phyloP scores from a whole-genome alignment of 1,284 basidiomycete genomes.

The Pyrrhoderma lamaoense region DNA sequence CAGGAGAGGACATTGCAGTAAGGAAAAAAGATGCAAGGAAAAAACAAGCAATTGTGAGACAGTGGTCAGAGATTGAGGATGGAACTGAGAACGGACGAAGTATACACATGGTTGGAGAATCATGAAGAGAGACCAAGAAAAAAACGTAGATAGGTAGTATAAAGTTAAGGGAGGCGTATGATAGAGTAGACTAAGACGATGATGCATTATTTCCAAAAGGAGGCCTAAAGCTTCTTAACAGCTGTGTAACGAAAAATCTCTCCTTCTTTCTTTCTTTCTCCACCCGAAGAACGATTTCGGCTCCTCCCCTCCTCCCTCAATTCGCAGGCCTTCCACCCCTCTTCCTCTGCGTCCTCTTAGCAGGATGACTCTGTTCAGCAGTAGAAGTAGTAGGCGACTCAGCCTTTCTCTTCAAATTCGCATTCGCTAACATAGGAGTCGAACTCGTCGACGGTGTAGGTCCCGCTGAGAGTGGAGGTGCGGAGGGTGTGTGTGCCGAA shows the following conservation, averaged over 20 bases:
- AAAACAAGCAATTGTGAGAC: not conserved
- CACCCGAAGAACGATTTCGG: no score
- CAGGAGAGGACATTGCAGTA: constrained; percentile 11
- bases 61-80: not conserved
- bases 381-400: constrained; percentile 45
- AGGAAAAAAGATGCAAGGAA: constrained; percentile 19
- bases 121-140: not conserved
- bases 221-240: not conserved
- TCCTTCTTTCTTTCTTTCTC: no score
- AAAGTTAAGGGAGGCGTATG: not conserved
- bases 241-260: no score
- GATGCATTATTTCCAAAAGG: not conserved
- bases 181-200: not conserved
- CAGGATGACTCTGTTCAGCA: constrained; percentile 28
- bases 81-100: not conserved
- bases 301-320: constrained; percentile 24
- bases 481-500: constrained; percentile 24
- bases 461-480: constrained; percentile 25
- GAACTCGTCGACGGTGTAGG: constrained; percentile 28
- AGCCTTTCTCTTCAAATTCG: constrained; percentile 59
- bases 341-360: constrained; percentile 12
- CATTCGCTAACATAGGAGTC: constrained; percentile 43
- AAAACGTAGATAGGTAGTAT: not conserved
- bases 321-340: constrained; percentile 33
- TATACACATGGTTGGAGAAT: not conserved